These are phyloP conservation scores for Aspergillus tanneri DNA, from an alignment of 2,329 filamentous ascomycete genomes.

Conservation along the genomic window DNA sequence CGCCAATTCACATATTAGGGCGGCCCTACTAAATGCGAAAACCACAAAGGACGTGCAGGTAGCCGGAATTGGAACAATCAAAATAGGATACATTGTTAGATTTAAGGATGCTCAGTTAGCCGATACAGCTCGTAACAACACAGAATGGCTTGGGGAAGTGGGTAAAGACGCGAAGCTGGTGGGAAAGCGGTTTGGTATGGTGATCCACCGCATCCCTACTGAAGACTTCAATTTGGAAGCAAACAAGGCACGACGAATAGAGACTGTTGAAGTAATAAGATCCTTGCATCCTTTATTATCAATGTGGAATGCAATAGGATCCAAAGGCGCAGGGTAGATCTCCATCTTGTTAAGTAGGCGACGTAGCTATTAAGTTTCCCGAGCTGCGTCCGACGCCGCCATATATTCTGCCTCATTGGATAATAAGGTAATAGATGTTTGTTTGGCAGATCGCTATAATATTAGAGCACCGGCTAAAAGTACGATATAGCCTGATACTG, in stretches of 20 bases:
- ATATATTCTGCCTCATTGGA: no score
- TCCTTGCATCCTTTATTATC: no score
- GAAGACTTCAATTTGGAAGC: constrained; percentile 17
- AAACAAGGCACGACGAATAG: constrained; percentile 15
- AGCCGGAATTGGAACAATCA: constrained; percentile 18
- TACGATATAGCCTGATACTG: no score
- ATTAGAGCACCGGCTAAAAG: no score
- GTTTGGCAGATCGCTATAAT: no score
- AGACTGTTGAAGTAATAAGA: no score
- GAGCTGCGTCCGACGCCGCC: no score
- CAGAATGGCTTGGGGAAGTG: constrained; percentile 22
- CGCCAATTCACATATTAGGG: not conserved
- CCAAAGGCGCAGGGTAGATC: no score
- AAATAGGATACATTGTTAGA: constrained; percentile 25
- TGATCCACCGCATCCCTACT: constrained; percentile 21
- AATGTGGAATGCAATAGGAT: no score
- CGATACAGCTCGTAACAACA: constrained; percentile 21
- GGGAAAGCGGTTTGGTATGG: constrained; percentile 20
- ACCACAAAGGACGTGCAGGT: constrained; percentile 18
- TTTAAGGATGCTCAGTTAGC: constrained; percentile 22
- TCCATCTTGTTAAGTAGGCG: no score
- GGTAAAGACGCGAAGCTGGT: constrained; percentile 22
- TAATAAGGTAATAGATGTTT: no score
- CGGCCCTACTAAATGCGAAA: not conserved
- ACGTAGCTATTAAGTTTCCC: no score